Evolutionary conservation across 441 rosid species (phyloP).

Genomic region (Syzygium malaccense): DNA sequence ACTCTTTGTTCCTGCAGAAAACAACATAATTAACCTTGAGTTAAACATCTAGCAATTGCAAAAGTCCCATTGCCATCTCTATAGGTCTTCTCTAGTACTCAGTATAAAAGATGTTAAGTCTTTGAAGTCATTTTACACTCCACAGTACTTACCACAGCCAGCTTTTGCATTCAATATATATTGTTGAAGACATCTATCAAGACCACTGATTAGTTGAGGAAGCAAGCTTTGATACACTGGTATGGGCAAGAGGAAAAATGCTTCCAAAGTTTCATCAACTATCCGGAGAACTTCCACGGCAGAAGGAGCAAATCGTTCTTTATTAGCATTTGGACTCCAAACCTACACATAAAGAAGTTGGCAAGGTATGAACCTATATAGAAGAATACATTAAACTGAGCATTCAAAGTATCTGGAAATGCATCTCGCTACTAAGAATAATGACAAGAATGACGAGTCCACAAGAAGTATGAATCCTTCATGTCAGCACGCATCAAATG

Average conservation of each 20-base stretch:
- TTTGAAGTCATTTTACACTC: background rate
- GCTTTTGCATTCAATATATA: constrained; percentile 54
- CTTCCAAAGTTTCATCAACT: constrained; percentile 68
- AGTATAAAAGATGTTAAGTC: background rate
- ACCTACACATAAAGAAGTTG: constrained; percentile 24
- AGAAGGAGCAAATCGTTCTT: constrained; percentile 52
- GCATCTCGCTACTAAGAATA: background rate
- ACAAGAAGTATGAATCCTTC: background rate
- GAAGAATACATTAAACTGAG: background rate
- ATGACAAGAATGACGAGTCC: background rate
- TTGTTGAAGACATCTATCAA: constrained; percentile 52
- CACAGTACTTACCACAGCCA: constrained; percentile 46
- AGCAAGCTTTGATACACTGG: constrained; percentile 49
- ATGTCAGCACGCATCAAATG: background rate
- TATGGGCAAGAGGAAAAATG: constrained; percentile 64
- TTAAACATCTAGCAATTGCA: background rate
- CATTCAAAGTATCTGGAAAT: background rate
- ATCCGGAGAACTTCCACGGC: constrained; percentile 55
- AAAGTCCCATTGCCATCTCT: background rate
- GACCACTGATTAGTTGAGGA: constrained; percentile 45
- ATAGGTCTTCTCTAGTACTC: background rate
- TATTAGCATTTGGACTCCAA: constrained; percentile 58
- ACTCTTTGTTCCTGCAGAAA: constrained; percentile 33
- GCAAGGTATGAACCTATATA: background rate
- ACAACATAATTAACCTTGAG: background rate